Evolutionary conservation across 2,329 filamentous ascomycete genomes (phyloP), one percentile per base, ranked within the genome.

Genomic region (Pseudopithomyces chartarum): DNA sequence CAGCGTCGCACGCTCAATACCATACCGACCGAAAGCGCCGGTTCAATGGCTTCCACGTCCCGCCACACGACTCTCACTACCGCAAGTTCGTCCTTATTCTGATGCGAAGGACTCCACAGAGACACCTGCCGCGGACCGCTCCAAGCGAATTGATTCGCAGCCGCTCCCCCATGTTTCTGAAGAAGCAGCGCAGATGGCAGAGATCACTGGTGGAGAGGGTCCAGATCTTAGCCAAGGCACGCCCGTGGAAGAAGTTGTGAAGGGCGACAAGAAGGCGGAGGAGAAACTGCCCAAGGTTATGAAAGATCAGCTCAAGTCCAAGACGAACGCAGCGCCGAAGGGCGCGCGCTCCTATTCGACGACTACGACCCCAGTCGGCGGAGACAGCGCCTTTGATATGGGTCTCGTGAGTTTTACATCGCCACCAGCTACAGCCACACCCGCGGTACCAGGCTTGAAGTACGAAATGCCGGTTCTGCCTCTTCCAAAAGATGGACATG

Each of bases 401-500:
- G 73, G 73, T n/a, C 60, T 74, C 26, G 60, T 73, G 29, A 64
- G 68, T 49, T 57, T 73, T 10, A 58, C 62, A 46, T 55, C 63
- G 38, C 49, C 61, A 20, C 55, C 64, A 2, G 62, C 62, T 22
- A 50, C 57, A 19, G 62, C 63, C 22, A 50, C 56, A 19, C 61
- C 70, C 26, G 58, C 51, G 36, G 65, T 63, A 6, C 67, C 72
- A 32, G 90, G 90, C n/a, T 82, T 91, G 73, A 96, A 94, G 72
- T 97, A 92, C 69, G 86, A 85, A 3, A 79, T 91, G 60, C 92
- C 92, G 1, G 79, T 82, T 34, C 78, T 88, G 54, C 87, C 89
- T 6, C 80, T 92, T 51, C 84, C 88, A 10, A 82, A 84, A 55
- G 80, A 82, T 26, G 77, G 82, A 55, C 83, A 91, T 77, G 79